Evolutionary conservation across 179 eudicot species (phyloP).

Genomic region (Silene noctiflora): DNA sequence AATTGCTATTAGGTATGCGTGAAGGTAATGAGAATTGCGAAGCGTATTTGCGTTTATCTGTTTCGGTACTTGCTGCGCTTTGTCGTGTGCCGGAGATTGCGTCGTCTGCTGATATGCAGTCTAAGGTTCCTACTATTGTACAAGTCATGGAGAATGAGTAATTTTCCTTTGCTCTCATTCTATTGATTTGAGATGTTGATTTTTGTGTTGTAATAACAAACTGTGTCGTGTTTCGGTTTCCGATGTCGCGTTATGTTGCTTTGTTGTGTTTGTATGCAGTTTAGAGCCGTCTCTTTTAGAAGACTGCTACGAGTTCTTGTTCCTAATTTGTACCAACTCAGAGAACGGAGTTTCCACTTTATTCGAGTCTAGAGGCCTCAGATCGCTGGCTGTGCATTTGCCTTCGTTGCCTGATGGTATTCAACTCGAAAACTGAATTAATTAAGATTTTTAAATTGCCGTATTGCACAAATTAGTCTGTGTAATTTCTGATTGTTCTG

Average conservation of each 20-base stretch:
- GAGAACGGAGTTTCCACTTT: constrained; percentile 47
- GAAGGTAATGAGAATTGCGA: constrained; percentile 48
- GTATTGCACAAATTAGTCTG: too few species aligned
- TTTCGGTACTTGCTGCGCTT: constrained; percentile 63
- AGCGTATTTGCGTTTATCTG: constrained; percentile 60
- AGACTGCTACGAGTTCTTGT: constrained; percentile 68
- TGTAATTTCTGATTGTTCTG: neutral
- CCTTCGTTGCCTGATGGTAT: constrained; percentile 58
- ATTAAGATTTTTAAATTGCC: neutral
- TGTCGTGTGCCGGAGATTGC: constrained; percentile 75
- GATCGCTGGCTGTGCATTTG: constrained; percentile 57
- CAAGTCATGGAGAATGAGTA: constrained; percentile 63
- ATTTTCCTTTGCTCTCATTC: constrained; percentile 7
- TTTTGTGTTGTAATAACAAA: neutral
- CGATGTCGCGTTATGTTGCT: neutral
- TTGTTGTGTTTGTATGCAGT: constrained; percentile 34
- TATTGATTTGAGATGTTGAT: neutral
- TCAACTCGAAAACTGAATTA: constrained; percentile 5
- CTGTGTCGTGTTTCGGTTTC: neutral
- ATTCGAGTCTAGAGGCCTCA: constrained; percentile 57
- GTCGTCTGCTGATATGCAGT: constrained; percentile 58
- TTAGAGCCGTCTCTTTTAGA: constrained; percentile 40
- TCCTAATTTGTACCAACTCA: constrained; percentile 48
- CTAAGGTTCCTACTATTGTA: constrained; percentile 54
- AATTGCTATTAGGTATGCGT: constrained; percentile 53